phyloP scores from a whole-genome alignment of 1,284 basidiomycete genomes.

The Ustilago shanxiensis region DNA sequence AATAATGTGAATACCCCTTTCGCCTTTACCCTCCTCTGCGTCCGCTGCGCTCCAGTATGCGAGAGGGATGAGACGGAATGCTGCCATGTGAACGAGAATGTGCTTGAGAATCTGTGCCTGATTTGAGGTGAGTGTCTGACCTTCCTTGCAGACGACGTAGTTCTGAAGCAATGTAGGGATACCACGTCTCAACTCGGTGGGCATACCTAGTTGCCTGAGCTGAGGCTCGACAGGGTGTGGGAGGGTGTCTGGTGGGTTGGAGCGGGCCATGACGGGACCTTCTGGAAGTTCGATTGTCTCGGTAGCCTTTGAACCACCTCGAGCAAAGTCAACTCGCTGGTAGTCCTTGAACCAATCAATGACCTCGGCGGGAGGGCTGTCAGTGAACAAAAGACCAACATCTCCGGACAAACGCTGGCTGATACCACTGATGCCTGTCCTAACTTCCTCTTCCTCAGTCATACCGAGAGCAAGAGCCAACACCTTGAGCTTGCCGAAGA shows the following conservation, averaged over 20 bases:
- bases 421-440: slow-evolving; percentile 82
- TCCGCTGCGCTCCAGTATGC: slow-evolving; percentile 66
- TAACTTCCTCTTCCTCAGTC: slow-evolving; percentile 87
- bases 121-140: slow-evolving; percentile 82
- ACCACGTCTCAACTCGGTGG: slow-evolving; percentile 86
- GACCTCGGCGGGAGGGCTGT: slow-evolving; percentile 87
- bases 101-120: slow-evolving; percentile 69
- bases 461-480: slow-evolving; percentile 96
- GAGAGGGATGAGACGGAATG: slow-evolving; percentile 66
- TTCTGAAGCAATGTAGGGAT: slow-evolving; percentile 82
- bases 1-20: slow-evolving; percentile 52
- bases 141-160: slow-evolving; percentile 86
- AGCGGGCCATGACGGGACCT: slow-evolving; percentile 66
- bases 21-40: slow-evolving; percentile 50
- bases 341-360: slow-evolving; percentile 94
- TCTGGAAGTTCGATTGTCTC: slow-evolving; percentile 82
- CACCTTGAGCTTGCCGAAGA: slow-evolving; percentile 90
- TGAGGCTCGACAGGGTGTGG: slow-evolving; percentile 98
- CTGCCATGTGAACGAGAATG: slow-evolving; percentile 64
- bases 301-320: slow-evolving; percentile 84
- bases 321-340: slow-evolving; percentile 89
- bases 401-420: slow-evolving; percentile 92
- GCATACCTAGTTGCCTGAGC: slow-evolving; percentile 88
- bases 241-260: slow-evolving; percentile 76
- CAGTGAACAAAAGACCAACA: slow-evolving; percentile 91